A percentile compares a stretch with the other conserved stretches of the same genome.
Conservation (phyloP, 2,329 filamentous ascomycete genomes). For the Alternaria viburni region DNA sequence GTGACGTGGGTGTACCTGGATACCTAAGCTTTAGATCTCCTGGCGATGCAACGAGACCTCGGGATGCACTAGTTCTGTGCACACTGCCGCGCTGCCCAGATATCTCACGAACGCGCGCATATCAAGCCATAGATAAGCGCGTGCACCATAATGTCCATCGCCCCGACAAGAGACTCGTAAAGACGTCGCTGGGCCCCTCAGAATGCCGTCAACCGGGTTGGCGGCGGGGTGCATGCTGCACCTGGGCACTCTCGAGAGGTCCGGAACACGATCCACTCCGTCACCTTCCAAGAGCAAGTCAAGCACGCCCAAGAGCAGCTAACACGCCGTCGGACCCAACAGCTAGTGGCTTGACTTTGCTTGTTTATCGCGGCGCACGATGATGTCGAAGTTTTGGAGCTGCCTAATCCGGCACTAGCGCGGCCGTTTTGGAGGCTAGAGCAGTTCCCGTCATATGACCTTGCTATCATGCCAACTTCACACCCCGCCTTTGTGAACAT, state of each 20-base stretch:
- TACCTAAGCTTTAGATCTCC: too few species aligned
- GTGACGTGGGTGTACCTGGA: neutral
- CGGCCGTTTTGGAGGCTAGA: neutral
- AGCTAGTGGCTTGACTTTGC: conserved; percentile 14
- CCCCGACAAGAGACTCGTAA: neutral
- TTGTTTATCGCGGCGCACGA: conserved; percentile 11
- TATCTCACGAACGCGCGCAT: neutral
- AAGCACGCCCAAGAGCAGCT: conserved; percentile 14
- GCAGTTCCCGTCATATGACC: neutral
- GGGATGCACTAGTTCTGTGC: neutral
- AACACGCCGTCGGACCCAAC: neutral
- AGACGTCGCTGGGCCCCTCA: neutral
- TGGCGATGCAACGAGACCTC: neutral
- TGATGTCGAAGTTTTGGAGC: conserved; percentile 8
- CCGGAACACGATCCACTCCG: neutral
- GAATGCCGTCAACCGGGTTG: conserved; percentile 2
- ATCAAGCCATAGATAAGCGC: neutral
- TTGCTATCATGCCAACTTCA: neutral
- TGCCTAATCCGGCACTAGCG: conserved; percentile 10
- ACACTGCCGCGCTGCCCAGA: neutral
- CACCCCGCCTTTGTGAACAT: neutral
- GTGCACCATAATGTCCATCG: neutral
- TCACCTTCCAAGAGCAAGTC: conserved; percentile 17
- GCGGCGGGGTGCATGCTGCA: neutral
- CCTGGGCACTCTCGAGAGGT: too few species aligned